Conservation (phyloP, 1,284 basidiomycete genomes). For the Peniophora sp. region DNA sequence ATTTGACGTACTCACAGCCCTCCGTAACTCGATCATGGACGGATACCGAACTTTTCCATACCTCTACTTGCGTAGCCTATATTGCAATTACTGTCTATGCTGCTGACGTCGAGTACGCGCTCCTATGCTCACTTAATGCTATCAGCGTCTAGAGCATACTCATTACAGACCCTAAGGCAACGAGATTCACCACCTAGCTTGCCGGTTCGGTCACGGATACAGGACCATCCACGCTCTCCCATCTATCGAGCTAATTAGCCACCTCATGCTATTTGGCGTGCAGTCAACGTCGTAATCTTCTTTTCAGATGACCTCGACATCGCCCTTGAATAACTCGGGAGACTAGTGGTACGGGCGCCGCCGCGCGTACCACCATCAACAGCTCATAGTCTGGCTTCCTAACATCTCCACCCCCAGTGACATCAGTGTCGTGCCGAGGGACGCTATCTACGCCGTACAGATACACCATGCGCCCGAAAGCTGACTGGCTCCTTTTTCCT, state of each 20-base stretch:
- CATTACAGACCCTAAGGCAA: constrained; percentile 49
- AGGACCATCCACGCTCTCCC: constrained; percentile 54
- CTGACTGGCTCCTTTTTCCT: too few species aligned
- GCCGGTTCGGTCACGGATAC: constrained; percentile 66
- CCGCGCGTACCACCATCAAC: constrained; percentile 29
- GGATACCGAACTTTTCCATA: constrained; percentile 54
- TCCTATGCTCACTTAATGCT: constrained; percentile 1
- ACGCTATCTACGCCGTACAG: constrained; percentile 46
- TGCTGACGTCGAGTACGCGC: constrained; percentile 43
- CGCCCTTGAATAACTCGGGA: constrained; percentile 64
- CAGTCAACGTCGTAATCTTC: constrained; percentile 64
- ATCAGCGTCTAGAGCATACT: constrained; percentile 47
- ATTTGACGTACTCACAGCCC: constrained; percentile 53
- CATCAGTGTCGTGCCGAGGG: constrained; percentile 49
- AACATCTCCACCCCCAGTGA: constrained; percentile 28
- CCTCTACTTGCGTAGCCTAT: constrained; percentile 72
- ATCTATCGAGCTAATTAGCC: neutral
- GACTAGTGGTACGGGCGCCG: constrained; percentile 52
- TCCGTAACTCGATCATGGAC: constrained; percentile 57
- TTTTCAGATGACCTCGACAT: constrained; percentile 62
- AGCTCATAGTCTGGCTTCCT: constrained; percentile 8
- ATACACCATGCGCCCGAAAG: constrained; percentile 64
- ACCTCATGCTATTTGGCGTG: constrained; percentile 4
- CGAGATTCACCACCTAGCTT: constrained; percentile 56
- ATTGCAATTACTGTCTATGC: constrained; percentile 70